A percentile compares a stretch with the other conserved stretches of the same genome.
These are phyloP conservation scores for Colletotrichum sp. DNA, from an alignment of 2,329 filamentous ascomycete species.

Conservation along the genomic window DNA sequence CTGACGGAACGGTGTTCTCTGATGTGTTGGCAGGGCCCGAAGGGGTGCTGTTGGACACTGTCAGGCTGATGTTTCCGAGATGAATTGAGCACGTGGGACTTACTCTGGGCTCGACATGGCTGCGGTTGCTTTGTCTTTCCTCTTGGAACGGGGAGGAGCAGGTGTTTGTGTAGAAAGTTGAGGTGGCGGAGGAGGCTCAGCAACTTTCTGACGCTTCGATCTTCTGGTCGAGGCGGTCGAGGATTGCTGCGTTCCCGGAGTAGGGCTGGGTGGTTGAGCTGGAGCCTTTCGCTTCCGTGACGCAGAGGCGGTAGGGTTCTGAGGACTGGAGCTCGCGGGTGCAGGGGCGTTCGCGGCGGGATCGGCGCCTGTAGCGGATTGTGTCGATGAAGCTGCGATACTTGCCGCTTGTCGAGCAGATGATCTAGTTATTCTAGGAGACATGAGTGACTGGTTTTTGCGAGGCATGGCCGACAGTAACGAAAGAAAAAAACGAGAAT, in stretches of 20 bases:
- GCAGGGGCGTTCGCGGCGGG: constrained; percentile 46
- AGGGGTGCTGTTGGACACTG: constrained; percentile 49
- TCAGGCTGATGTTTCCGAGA: not conserved
- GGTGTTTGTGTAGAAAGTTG: constrained; percentile 25
- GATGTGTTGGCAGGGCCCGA: constrained; percentile 69
- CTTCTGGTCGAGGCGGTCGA: constrained; percentile 55
- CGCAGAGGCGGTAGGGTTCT: constrained; percentile 49
- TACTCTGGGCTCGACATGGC: constrained; percentile 80
- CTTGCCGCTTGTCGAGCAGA: constrained; percentile 87
- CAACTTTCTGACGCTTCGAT: constrained; percentile 74
- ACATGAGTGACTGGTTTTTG: constrained; percentile 73
- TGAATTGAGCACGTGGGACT: constrained; percentile 27
- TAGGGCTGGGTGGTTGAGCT: constrained; percentile 55
- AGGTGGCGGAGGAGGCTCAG: constrained; percentile 46
- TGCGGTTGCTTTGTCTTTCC: constrained; percentile 64
- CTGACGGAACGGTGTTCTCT: constrained; percentile 59
- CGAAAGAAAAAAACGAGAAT: constrained; percentile 16
- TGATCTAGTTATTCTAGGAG: constrained; percentile 94
- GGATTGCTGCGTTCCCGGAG: constrained; percentile 21
- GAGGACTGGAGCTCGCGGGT: constrained; percentile 41
- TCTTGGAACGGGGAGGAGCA: constrained; percentile 50
- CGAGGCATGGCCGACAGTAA: constrained; percentile 12
- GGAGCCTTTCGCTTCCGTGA: constrained; percentile 80
- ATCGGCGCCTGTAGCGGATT: constrained; percentile 42
- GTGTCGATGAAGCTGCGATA: constrained; percentile 54